phyloP scores from a whole-genome alignment of 1,284 basidiomycete species.

The Cutaneotrichosporon mucoides region DNA sequence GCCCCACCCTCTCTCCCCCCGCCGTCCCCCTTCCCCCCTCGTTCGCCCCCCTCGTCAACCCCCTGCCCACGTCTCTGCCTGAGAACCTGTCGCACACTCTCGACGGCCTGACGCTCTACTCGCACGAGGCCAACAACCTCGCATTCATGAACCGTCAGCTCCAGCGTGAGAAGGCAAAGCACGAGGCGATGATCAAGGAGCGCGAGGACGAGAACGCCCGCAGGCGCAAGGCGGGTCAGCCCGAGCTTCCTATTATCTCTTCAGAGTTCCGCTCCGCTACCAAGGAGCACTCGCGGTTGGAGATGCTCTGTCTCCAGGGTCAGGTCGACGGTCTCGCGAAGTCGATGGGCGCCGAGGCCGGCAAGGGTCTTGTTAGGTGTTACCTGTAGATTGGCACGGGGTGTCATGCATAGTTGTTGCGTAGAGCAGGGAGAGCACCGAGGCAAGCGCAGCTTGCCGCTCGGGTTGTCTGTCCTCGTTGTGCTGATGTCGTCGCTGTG shows the following conservation, averaged over 20 bases:
- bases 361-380: constrained; percentile 51
- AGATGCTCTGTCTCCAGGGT: constrained; percentile 80
- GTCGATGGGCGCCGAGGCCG: constrained; percentile 67
- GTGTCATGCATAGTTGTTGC: constrained; percentile 11
- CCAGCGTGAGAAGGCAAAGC: constrained; percentile 76
- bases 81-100: constrained; percentile 68
- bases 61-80: constrained; percentile 53
- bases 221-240: constrained; percentile 76
- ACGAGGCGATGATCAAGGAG: constrained; percentile 74
- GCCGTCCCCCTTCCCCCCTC: constrained; percentile 51
- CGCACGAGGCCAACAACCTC: constrained; percentile 87
- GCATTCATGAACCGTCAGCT: constrained; percentile 90
- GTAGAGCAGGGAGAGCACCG: too few relatives aligned
- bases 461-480: too few relatives aligned
- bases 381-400: constrained; percentile 29
- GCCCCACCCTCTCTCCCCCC: constrained; percentile 34
- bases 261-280: constrained; percentile 79
- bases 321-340: constrained; percentile 79
- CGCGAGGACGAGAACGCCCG: constrained; percentile 84
- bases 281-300: constrained; percentile 81
- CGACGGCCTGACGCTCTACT: constrained; percentile 78
- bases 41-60: constrained; percentile 53
- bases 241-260: constrained; percentile 82
- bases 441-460: too few relatives aligned
- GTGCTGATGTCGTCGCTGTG: too few relatives aligned